Conservation (phyloP, 164 flowering plant genomes). For the Sextonia rubra region DNA sequence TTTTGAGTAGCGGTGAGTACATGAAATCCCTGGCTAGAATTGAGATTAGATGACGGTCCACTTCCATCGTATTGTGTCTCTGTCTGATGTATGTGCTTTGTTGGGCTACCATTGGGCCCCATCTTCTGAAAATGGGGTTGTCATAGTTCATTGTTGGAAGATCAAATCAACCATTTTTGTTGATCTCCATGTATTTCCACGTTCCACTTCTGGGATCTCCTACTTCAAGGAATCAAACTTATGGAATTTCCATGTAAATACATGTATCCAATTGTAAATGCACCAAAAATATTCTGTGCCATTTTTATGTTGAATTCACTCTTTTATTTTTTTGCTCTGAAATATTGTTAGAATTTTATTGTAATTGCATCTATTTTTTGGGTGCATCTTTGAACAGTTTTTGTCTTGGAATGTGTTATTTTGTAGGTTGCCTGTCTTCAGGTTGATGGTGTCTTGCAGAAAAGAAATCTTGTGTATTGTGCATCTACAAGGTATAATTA, state of each 20-base stretch:
- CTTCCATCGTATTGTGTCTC: too few relatives aligned
- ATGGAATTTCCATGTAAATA: too few relatives aligned
- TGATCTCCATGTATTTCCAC: too few relatives aligned
- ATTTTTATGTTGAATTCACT: not conserved
- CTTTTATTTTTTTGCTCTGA: not conserved
- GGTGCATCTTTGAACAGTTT: not conserved
- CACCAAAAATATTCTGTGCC: not conserved
- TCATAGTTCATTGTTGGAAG: not conserved
- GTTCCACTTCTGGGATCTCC: too few relatives aligned
- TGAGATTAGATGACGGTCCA: too few relatives aligned
- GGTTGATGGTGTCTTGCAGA: conserved; percentile 88
- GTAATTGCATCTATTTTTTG: not conserved
- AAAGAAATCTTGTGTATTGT: conserved; percentile 89
- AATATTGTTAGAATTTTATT: not conserved
- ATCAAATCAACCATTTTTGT: not conserved
- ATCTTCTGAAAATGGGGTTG: not conserved
- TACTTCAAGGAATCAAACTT: too few relatives aligned
- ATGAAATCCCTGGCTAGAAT: too few relatives aligned
- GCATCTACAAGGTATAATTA: conserved; percentile 87
- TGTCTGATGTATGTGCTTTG: too few relatives aligned
- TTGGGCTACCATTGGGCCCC: not conserved
- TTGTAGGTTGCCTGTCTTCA: conserved; percentile 91
- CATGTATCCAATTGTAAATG: not conserved
- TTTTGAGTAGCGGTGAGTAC: too few relatives aligned
- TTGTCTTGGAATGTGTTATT: not conserved